These are phyloP conservation scores for Helianthus tuberosus DNA, from an alignment of 129 eudicot genomes.

Conservation along the genomic window DNA sequence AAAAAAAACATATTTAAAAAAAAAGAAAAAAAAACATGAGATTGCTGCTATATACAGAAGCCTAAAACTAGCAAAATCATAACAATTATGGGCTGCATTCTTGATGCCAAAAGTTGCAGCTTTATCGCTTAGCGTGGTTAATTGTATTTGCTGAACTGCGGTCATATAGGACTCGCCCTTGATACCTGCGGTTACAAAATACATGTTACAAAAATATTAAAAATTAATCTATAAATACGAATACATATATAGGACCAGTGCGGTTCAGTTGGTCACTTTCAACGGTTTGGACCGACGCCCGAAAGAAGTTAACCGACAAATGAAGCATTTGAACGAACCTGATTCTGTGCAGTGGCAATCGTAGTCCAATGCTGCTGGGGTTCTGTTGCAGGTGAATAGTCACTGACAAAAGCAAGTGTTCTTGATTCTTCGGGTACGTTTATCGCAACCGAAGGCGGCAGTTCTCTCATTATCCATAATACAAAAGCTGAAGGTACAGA, in stretches of 20 bases:
- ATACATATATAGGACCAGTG: no score
- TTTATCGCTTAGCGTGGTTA: constrained; percentile 5
- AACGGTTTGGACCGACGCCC: not conserved
- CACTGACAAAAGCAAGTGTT: constrained; percentile 70
- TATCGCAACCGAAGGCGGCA: constrained; percentile 55
- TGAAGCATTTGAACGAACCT: constrained; percentile 60
- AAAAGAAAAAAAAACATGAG: not conserved
- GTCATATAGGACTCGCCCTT: constrained; percentile 84
- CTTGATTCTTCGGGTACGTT: constrained; percentile 55
- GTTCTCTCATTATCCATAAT: constrained; percentile 77
- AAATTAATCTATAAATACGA: not conserved
- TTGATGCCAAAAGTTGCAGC: constrained; percentile 19
- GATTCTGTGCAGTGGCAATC: constrained; percentile 69
- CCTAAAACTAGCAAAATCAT: constrained; percentile 39
- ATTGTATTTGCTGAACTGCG: constrained; percentile 8
- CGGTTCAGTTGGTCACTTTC: not conserved
- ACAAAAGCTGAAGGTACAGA: constrained; percentile 78
- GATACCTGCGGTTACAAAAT: constrained; percentile 47
- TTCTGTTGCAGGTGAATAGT: constrained; percentile 43
- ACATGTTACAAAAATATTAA: not conserved
- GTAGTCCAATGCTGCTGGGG: constrained; percentile 69
- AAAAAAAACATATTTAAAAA: not conserved
- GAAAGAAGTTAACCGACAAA: not conserved
- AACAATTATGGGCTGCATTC: constrained; percentile 36
- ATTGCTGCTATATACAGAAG: constrained; percentile 38